phyloP scores from a whole-genome alignment of 2,329 filamentous ascomycete species.

The Blumeria hordei region DNA sequence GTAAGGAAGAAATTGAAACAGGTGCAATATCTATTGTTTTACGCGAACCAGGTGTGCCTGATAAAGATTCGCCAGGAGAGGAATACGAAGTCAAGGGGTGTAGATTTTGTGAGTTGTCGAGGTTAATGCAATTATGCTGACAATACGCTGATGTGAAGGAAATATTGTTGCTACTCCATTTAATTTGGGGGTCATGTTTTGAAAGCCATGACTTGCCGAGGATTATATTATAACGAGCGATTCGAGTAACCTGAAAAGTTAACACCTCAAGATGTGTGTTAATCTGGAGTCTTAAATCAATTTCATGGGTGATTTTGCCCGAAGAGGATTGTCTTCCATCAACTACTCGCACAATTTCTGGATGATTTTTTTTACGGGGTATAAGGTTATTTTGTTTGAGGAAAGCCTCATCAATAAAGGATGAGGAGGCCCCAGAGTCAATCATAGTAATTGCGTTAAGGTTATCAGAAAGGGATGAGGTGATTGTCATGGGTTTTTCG shows the following conservation, averaged over 20 bases:
- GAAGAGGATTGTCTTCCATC: not conserved
- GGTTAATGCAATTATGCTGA: not conserved
- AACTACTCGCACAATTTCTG: not conserved
- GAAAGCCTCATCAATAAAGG: not conserved
- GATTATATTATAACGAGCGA: not conserved
- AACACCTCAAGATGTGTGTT: no score
- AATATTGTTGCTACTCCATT: not conserved
- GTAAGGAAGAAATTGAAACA: not conserved
- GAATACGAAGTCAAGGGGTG: not conserved
- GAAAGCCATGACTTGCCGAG: not conserved
- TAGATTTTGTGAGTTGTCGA: not conserved
- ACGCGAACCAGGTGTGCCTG: not conserved
- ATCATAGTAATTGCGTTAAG: not conserved
- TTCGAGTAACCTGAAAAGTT: slow-evolving; percentile 1
- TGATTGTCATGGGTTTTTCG: not conserved
- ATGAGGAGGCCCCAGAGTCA: not conserved
- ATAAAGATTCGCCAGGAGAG: not conserved
- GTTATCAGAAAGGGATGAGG: not conserved
- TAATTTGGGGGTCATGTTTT: not conserved
- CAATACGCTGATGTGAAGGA: not conserved
- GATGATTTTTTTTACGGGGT: not conserved
- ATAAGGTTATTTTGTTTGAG: not conserved
- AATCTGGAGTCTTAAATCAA: not conserved
- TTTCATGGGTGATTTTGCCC: not conserved
- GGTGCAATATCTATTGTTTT: no score